A percentile compares a stretch with the other conserved stretches of the same genome.
Evolutionary conservation across 1,139 yeast species (phyloP).

Genomic region (Arxiozyma telluris): DNA sequence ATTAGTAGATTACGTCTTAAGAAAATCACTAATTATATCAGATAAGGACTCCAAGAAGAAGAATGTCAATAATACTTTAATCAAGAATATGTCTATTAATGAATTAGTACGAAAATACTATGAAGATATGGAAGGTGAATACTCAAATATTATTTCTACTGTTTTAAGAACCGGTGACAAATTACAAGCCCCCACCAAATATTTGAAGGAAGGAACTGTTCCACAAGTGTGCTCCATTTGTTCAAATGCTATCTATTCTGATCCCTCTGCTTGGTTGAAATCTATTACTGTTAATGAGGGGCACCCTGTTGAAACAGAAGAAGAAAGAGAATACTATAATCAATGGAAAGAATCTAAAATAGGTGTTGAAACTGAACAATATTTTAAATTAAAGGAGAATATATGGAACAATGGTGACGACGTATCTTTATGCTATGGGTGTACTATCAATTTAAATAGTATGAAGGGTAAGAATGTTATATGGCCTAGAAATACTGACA

Average conservation of each 20-base stretch:
- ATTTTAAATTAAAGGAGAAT: constrained; percentile 12
- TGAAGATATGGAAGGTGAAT: constrained; percentile 63
- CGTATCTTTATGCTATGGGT: constrained; percentile 61
- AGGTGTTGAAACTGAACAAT: constrained; percentile 10
- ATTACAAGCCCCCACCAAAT: constrained; percentile 43
- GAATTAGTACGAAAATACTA: constrained; percentile 73
- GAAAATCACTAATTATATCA: not conserved
- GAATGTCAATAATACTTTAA: constrained; percentile 23
- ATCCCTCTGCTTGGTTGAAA: constrained; percentile 61
- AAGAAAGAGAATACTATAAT: constrained; percentile 37
- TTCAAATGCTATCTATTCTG: constrained; percentile 40
- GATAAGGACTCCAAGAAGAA: constrained; percentile 5
- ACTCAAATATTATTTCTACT: constrained; percentile 87
- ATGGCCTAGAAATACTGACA: constrained; percentile 44
- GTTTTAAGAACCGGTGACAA: constrained; percentile 87
- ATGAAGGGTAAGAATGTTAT: constrained; percentile 36
- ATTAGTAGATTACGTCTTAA: constrained; percentile 18
- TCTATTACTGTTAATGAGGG: constrained; percentile 62
- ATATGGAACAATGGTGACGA: constrained; percentile 15
- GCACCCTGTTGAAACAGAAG: constrained; percentile 42
- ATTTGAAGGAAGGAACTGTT: constrained; percentile 8
- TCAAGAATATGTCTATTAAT: constrained; percentile 68
- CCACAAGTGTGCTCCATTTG: constrained; percentile 42
- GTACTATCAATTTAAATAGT: constrained; percentile 52
- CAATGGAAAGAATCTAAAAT: constrained; percentile 29